A percentile compares a stretch with the other conserved stretches of the same genome.
These are phyloP conservation scores for Bryoglossum gracile DNA, from an alignment of 495 filamentous ascomycete genomes.

Conservation along the genomic window DNA sequence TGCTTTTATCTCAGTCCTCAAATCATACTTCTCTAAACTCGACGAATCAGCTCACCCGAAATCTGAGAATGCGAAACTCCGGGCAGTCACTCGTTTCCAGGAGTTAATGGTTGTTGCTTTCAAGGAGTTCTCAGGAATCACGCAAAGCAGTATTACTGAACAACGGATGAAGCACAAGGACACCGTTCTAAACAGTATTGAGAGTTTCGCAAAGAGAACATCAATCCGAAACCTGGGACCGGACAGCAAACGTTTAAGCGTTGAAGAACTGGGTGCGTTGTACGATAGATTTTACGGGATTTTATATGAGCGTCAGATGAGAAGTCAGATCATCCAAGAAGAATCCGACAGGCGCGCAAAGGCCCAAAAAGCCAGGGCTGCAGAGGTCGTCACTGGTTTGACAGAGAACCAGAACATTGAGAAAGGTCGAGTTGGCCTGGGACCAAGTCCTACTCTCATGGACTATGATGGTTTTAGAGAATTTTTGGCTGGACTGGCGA, in stretches of 20 bases:
- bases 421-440: conserved; percentile 80
- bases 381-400: conserved; percentile 34
- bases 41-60: conserved; percentile 95
- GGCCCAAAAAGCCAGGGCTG: conserved; percentile 46
- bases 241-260: conserved; percentile 80
- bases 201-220: conserved; percentile 93
- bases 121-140: conserved; percentile 94
- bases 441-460: conserved; percentile 84
- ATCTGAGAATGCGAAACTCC: conserved; percentile 85
- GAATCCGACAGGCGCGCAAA: conserved; percentile 61
- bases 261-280: conserved; percentile 77
- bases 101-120: conserved; percentile 98
- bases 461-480: conserved; percentile 94
- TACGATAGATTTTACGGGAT: conserved; percentile 92
- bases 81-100: conserved; percentile 91
- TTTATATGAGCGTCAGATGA: conserved; percentile 82
- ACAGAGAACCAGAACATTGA: conserved; percentile 47
- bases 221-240: conserved; percentile 93
- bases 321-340: conserved; percentile 68
- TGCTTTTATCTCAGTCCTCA: conserved; percentile 91
- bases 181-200: conserved; percentile 85
- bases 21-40: conserved; percentile 85
- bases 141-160: conserved; percentile 83
- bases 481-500: conserved; percentile 79
- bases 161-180: conserved; percentile 88